Conservation (phyloP, 495 filamentous ascomycete species). For the Tirmania nivea region DNA sequence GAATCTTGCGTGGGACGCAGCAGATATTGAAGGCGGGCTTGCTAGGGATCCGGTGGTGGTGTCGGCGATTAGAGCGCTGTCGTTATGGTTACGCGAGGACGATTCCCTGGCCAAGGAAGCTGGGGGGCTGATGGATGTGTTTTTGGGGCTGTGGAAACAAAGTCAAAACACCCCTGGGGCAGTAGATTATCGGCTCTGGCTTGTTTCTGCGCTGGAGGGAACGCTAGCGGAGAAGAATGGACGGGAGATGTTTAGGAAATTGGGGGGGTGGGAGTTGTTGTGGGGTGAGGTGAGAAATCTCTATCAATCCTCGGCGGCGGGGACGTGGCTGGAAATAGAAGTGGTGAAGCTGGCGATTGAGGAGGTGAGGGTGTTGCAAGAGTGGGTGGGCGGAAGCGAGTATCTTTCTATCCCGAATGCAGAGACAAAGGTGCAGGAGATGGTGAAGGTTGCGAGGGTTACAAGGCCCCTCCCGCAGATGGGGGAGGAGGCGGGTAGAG, state of each 20-base stretch:
- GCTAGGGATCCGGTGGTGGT: conserved; percentile 28
- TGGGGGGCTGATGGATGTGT: conserved; percentile 34
- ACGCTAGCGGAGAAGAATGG: conserved; percentile 25
- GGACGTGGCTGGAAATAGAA: conserved; percentile 1
- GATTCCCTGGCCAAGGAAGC: conserved; percentile 35
- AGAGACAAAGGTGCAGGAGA: conserved; percentile 3
- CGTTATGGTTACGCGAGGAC: conserved; percentile 42
- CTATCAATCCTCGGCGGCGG: conserved; percentile 9
- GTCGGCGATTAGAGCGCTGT: conserved; percentile 29
- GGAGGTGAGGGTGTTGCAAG: conserved; percentile 30
- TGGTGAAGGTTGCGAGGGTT: conserved; percentile 20
- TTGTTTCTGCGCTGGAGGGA: conserved; percentile 33
- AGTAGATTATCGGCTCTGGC: conserved; percentile 29
- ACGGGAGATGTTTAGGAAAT: conserved; percentile 23
- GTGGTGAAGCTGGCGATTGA: conserved; percentile 28
- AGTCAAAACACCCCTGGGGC: conserved; percentile 1
- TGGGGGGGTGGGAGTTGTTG: conserved; percentile 30
- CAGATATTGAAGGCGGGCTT: conserved; percentile 18
- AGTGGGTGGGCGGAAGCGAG: conserved; percentile 24
- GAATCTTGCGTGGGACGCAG: conserved; percentile 32
- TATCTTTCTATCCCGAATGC: conserved; percentile 5
- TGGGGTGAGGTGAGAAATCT: conserved; percentile 25
- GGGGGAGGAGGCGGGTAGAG: conserved; percentile 14
- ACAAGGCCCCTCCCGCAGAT: conserved; percentile 25
- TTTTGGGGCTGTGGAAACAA: conserved; percentile 31